Percentiles rank a stretch among this genome's conserved stretches.
Conservation (phyloP, 768 basidiomycete genomes). For the Kwoniella europaea region DNA sequence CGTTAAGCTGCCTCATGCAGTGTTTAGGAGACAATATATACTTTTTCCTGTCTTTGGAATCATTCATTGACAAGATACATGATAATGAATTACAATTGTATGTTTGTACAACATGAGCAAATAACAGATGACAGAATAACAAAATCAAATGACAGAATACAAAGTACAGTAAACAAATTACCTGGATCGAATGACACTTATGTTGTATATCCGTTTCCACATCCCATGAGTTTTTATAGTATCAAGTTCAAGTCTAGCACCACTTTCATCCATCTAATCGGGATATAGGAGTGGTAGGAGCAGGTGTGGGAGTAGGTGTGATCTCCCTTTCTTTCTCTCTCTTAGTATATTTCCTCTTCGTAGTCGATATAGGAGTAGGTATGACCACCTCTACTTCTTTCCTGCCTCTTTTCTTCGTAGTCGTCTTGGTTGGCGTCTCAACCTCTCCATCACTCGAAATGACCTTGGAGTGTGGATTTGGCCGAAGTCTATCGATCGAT, state of each 20-base stretch:
- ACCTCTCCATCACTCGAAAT: too few species aligned
- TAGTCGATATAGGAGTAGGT: conserved; percentile 3
- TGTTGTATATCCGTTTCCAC: background rate
- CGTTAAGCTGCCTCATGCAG: too few species aligned
- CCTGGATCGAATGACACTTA: too few species aligned
- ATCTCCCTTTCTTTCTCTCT: background rate
- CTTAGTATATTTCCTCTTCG: conserved; percentile 9
- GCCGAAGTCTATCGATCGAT: conserved; percentile 6
- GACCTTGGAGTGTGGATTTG: background rate
- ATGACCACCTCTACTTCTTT: conserved; percentile 4
- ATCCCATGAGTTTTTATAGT: background rate
- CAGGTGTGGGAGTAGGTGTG: background rate
- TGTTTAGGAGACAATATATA: too few species aligned
- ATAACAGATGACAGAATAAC: too few species aligned
- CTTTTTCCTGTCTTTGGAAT: too few species aligned
- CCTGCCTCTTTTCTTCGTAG: background rate
- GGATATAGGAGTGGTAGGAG: background rate
- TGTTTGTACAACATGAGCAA: too few species aligned
- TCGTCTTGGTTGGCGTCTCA: background rate
- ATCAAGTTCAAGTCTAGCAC: background rate
- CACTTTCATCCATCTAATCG: background rate
- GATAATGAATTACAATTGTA: too few species aligned
- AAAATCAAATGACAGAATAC: too few species aligned
- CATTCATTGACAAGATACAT: too few species aligned
- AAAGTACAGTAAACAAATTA: too few species aligned